Evolutionary conservation across 306 rosid species (phyloP).

Genomic region (Biancaea sappan): DNA sequence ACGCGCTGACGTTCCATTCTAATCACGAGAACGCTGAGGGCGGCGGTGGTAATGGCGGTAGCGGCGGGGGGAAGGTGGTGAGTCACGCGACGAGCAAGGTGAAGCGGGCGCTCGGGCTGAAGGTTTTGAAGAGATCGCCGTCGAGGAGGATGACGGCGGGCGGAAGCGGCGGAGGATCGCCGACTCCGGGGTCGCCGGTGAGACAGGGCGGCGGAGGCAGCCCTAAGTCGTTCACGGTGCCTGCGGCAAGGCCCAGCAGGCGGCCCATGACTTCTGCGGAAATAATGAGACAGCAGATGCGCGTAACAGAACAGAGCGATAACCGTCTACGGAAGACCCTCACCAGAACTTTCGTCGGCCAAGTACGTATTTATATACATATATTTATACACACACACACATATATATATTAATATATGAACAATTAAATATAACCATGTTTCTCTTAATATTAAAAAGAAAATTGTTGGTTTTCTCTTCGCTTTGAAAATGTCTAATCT

Average conservation of each 20-base stretch:
- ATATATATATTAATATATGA: too few species aligned
- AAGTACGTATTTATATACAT: too few species aligned
- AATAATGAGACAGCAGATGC: constrained; percentile 98
- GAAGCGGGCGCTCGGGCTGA: constrained; percentile 78
- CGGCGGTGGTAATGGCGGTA: not conserved
- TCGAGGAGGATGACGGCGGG: constrained; percentile 76
- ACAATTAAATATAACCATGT: not conserved
- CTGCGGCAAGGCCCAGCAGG: constrained; percentile 57
- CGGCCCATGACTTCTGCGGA: constrained; percentile 99
- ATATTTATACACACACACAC: too few species aligned
- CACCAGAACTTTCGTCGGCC: constrained; percentile 91
- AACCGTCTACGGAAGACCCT: constrained; percentile 78
- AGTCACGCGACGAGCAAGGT: constrained; percentile 76
- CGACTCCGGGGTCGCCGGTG: constrained; percentile 52
- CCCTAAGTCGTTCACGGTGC: constrained; percentile 38
- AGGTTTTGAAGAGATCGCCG: constrained; percentile 84
- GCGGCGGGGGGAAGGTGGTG: constrained; percentile 46
- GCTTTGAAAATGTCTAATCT: not conserved
- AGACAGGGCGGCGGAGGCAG: constrained; percentile 34
- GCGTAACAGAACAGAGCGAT: constrained; percentile 86
- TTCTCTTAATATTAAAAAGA: not conserved
- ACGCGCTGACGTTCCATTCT: constrained; percentile 54
- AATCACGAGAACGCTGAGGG: constrained; percentile 11
- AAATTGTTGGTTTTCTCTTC: not conserved
- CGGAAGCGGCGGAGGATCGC: constrained; percentile 36